Conservation (phyloP, 495 filamentous ascomycete species). For the Penicillium odoratum region DNA sequence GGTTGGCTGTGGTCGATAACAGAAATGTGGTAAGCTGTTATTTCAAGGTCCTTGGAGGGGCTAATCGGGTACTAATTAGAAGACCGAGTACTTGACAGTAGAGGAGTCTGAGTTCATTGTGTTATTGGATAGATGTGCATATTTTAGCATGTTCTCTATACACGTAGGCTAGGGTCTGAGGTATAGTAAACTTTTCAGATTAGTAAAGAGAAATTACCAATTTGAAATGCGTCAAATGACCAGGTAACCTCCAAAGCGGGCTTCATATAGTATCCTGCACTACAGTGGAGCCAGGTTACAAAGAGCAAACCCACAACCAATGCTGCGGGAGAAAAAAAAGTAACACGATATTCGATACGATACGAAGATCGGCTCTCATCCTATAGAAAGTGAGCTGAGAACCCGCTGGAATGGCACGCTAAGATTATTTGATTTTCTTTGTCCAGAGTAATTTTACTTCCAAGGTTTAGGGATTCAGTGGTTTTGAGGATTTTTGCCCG, state of each 20-base stretch:
- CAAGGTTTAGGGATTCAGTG: too few relatives aligned
- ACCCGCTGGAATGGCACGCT: slow-evolving; percentile 19
- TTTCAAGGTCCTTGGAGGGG: too few relatives aligned
- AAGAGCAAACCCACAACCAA: background rate
- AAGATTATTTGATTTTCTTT: slow-evolving; percentile 1
- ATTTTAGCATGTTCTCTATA: too few relatives aligned
- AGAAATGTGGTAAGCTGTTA: background rate
- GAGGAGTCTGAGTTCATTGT: too few relatives aligned
- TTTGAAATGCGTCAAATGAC: background rate
- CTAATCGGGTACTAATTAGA: too few relatives aligned
- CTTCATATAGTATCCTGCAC: background rate
- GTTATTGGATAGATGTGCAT: too few relatives aligned
- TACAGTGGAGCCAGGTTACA: background rate
- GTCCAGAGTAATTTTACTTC: too few relatives aligned
- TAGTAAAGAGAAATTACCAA: too few relatives aligned
- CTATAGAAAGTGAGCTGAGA: slow-evolving; percentile 1
- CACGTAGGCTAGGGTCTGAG: too few relatives aligned
- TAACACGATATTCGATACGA: slow-evolving; percentile 5
- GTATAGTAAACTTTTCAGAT: too few relatives aligned
- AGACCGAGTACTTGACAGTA: too few relatives aligned
- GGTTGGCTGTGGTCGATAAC: background rate
- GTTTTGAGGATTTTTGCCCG: background rate
- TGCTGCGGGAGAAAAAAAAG: background rate
- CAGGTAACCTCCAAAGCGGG: background rate
- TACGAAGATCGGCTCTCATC: slow-evolving; percentile 12